Conservation (phyloP, 208 protist species). For the Leishmania tropica region DNA sequence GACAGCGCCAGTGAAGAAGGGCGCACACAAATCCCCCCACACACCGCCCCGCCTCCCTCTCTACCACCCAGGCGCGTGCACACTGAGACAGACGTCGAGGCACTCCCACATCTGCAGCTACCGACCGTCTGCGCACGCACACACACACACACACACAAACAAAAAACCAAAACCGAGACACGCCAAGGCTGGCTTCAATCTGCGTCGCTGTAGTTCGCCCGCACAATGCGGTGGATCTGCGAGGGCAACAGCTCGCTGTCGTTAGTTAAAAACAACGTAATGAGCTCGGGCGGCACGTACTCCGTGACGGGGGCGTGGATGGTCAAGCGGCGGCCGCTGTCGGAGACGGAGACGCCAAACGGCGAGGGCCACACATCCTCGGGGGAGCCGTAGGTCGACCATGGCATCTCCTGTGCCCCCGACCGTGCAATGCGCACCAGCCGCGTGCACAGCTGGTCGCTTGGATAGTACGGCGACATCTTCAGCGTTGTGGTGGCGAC, state of each 20-base stretch:
- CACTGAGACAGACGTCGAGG: not conserved
- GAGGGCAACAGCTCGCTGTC: conserved; percentile 92
- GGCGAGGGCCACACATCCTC: conserved; percentile 62
- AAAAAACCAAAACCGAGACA: not conserved
- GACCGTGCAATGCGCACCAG: conserved; percentile 78
- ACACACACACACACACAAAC: not conserved
- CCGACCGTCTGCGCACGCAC: not conserved
- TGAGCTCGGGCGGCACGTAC: conserved; percentile 97
- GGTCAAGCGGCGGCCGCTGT: conserved; percentile 48
- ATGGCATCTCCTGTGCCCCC: conserved; percentile 82
- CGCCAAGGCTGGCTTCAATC: conserved; percentile 56
- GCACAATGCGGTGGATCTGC: conserved; percentile 97
- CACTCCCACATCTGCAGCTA: not conserved
- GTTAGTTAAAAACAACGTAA: conserved; percentile 97
- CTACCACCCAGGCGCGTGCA: too few species aligned
- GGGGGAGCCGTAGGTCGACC: conserved; percentile 77
- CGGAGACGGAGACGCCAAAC: conserved; percentile 40
- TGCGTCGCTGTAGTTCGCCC: conserved; percentile 96
- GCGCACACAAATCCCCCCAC: too few species aligned
- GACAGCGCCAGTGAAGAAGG: not conserved
- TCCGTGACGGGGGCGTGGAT: conserved; percentile 95
- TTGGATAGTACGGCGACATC: conserved; percentile 96
- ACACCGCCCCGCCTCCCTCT: too few species aligned
- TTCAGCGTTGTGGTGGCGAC: conserved; percentile 96
- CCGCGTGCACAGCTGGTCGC: conserved; percentile 91